Evolutionary conservation across 768 basidiomycete genomes (phyloP).

Genomic region (Leccinum fibrillosum): DNA sequence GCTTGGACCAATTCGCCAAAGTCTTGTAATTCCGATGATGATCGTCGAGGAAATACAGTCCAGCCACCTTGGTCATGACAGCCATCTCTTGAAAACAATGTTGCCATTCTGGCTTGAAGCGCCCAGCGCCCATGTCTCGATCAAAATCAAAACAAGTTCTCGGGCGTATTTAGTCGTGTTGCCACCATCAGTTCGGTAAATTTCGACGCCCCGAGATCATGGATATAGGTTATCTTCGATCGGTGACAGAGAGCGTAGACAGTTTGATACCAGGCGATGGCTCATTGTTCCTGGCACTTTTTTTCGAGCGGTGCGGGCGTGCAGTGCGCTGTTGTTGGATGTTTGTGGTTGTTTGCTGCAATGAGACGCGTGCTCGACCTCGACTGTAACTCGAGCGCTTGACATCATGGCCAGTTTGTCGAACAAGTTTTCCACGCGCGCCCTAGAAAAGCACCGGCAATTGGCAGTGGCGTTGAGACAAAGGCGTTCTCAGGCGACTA

Average conservation of each 20-base stretch:
- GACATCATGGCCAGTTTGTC: not conserved
- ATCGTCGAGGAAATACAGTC: not conserved
- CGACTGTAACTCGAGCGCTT: not conserved
- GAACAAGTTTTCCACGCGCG: not conserved
- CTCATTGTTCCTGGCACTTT: not conserved
- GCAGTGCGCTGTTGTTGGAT: not conserved
- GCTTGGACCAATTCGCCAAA: not conserved
- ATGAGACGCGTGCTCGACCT: not conserved
- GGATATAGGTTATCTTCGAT: not conserved
- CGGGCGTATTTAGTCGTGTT: not conserved
- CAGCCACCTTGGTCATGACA: not conserved
- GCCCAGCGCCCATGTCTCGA: not conserved
- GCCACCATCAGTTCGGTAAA: not conserved
- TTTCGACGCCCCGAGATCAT: not conserved
- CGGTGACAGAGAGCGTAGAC: not conserved
- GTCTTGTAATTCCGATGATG: not conserved
- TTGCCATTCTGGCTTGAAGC: not conserved
- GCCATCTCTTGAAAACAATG: slow-evolving; percentile 1
- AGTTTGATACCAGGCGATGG: not conserved
- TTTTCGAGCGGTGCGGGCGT: not conserved
- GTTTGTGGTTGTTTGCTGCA: not conserved
- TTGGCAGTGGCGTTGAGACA: slow-evolving; percentile 2
- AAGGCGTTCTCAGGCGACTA: slow-evolving; percentile 3
- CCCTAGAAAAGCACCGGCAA: not conserved
- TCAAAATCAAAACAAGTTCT: not conserved